Conservation (phyloP, 129 eudicot species). For the Cynara cardunculus region DNA sequence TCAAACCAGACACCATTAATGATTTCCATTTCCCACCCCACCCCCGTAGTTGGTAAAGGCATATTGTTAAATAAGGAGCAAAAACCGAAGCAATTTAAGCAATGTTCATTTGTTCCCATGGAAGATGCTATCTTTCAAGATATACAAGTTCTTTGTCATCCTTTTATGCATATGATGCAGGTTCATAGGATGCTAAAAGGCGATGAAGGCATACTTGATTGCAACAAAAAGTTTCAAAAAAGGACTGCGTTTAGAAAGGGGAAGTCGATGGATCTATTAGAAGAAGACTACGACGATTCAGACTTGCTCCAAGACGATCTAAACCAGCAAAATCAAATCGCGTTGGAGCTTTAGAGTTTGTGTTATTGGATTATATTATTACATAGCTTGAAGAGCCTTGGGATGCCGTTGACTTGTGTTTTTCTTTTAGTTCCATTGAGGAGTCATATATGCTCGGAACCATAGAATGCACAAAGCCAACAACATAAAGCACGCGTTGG, state of each 20-base stretch:
- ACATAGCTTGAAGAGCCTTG: slow-evolving; percentile 1
- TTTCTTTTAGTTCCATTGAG: slow-evolving; percentile 3
- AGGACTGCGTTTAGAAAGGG: slow-evolving; percentile 54
- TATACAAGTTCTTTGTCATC: not conserved
- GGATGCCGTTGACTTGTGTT: slow-evolving; percentile 2
- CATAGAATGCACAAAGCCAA: slow-evolving; percentile 1
- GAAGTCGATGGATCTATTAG: slow-evolving; percentile 39
- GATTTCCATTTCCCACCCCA: too few relatives aligned
- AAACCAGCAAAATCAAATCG: slow-evolving; percentile 41
- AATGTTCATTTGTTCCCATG: not conserved
- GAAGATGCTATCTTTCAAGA: slow-evolving; percentile 6
- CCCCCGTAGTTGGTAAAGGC: too few relatives aligned
- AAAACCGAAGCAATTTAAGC: not conserved
- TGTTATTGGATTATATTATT: not conserved
- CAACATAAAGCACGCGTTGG: slow-evolving; percentile 2
- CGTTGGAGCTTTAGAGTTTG: slow-evolving; percentile 26
- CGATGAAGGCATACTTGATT: slow-evolving; percentile 29
- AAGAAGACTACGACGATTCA: slow-evolving; percentile 37
- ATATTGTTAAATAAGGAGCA: too few relatives aligned
- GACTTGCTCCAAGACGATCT: slow-evolving; percentile 29
- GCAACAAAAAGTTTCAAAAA: slow-evolving; percentile 40
- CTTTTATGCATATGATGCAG: slow-evolving; percentile 36
- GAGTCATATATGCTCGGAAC: not conserved
- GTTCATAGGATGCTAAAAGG: slow-evolving; percentile 65
- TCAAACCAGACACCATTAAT: too few relatives aligned